Evolutionary conservation across 2,329 filamentous ascomycete genomes (phyloP).

Genomic region (Fusarium illudens): DNA sequence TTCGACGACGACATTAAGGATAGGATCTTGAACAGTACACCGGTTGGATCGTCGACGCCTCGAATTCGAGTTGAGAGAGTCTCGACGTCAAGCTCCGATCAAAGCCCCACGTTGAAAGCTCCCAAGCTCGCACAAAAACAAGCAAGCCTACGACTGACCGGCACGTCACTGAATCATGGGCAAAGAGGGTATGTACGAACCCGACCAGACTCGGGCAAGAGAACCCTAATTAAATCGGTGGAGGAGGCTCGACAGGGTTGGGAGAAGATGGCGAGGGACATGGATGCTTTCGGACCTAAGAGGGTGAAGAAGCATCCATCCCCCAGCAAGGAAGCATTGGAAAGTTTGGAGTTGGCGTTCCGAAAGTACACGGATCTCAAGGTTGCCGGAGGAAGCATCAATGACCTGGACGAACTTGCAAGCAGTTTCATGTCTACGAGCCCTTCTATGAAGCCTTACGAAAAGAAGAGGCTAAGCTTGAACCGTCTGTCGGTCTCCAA

Average conservation of each 20-base stretch:
- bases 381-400: conserved; percentile 12
- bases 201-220: background rate
- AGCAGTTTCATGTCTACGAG: conserved; percentile 21
- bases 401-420: conserved; percentile 46
- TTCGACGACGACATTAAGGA: conserved; percentile 51
- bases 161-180: background rate
- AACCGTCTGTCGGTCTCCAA: conserved; percentile 15
- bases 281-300: conserved; percentile 10
- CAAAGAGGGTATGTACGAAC: background rate
- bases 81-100: conserved; percentile 23
- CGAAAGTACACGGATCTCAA: conserved; percentile 43
- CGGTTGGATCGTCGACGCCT: conserved; percentile 52
- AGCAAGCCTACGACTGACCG: background rate
- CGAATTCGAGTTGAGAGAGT: conserved; percentile 38
- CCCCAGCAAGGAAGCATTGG: conserved; percentile 53
- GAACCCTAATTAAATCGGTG: conserved; percentile 11
- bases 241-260: conserved; percentile 12
- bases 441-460: conserved; percentile 32
- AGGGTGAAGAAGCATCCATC: conserved; percentile 56
- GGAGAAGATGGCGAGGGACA: background rate
- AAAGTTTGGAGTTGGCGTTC: conserved; percentile 50
- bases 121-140: conserved; percentile 8
- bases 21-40: conserved; percentile 49
- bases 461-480: conserved; percentile 43
- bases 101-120: conserved; percentile 18